These are phyloP conservation scores for Suhomyces bolitotheri DNA, from an alignment of 1,139 yeast genomes.

Conservation along the genomic window DNA sequence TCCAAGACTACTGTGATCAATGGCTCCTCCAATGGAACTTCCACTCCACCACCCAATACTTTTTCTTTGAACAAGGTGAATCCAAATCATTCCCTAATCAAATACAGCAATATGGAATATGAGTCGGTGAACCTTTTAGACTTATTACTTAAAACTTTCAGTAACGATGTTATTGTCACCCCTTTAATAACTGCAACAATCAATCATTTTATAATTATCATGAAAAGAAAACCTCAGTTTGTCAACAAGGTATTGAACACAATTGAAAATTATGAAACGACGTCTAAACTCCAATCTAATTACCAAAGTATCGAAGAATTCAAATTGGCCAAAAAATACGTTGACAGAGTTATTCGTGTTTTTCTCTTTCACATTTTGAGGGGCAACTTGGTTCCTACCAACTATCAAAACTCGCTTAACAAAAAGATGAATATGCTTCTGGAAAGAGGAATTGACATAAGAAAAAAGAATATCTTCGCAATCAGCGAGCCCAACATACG, in stretches of 20 bases:
- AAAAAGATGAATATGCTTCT: slow-evolving; percentile 32
- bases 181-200: slow-evolving; percentile 58
- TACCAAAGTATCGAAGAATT: slow-evolving; percentile 46
- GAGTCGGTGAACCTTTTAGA: slow-evolving; percentile 76
- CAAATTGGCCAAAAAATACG: slow-evolving; percentile 43
- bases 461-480: slow-evolving; percentile 41
- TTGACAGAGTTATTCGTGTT: slow-evolving; percentile 41
- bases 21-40: slow-evolving; percentile 9
- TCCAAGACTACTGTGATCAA: slow-evolving; percentile 46
- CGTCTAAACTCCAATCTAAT: slow-evolving; percentile 43
- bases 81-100: slow-evolving; percentile 67
- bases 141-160: slow-evolving; percentile 55
- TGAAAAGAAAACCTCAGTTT: slow-evolving; percentile 58
- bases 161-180: slow-evolving; percentile 55
- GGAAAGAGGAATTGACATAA: slow-evolving; percentile 43
- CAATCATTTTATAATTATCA: slow-evolving; percentile 51
- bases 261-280: slow-evolving; percentile 38
- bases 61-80: slow-evolving; percentile 63
- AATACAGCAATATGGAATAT: slow-evolving; percentile 55
- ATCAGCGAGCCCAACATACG: slow-evolving; percentile 33
- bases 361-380: slow-evolving; percentile 40
- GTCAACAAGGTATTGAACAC: slow-evolving; percentile 44
- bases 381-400: slow-evolving; percentile 35
- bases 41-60: slow-evolving; percentile 21
- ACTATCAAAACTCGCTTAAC: slow-evolving; percentile 30